Evolutionary conservation across 2,329 filamentous ascomycete genomes (phyloP).

Genomic region (Diplocarpon rosae): DNA sequence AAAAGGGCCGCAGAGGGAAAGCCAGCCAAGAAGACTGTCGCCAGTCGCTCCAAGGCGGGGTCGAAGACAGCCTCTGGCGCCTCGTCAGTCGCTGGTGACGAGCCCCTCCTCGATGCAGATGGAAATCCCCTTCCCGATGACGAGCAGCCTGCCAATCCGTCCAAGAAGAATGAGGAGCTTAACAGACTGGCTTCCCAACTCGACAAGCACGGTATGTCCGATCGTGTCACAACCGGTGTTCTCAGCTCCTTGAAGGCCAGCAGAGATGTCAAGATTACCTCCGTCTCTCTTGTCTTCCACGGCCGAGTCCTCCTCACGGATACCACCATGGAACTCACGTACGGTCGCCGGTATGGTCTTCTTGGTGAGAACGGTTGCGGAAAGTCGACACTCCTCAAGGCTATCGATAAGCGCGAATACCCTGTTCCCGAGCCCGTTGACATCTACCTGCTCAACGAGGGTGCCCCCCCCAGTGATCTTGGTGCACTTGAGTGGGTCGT

Average conservation of each 20-base stretch:
- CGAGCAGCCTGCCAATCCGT: slow-evolving; percentile 58
- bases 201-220: slow-evolving; percentile 91
- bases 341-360: slow-evolving; percentile 80
- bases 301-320: slow-evolving; percentile 93
- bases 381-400: slow-evolving; percentile 95
- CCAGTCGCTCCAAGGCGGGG: slow-evolving; percentile 52
- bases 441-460: slow-evolving; percentile 96
- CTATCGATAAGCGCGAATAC: slow-evolving; percentile 86
- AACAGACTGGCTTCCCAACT: slow-evolving; percentile 85
- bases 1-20: slow-evolving; percentile 64
- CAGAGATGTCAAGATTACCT: slow-evolving; percentile 81
- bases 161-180: slow-evolving; percentile 66
- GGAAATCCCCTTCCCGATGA: slow-evolving; percentile 40
- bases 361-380: slow-evolving; percentile 98
- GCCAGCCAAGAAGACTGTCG: slow-evolving; percentile 65
- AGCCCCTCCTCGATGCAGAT: slow-evolving; percentile 52
- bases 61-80: slow-evolving; percentile 55
- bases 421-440: slow-evolving; percentile 94
- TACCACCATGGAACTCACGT: slow-evolving; percentile 74
- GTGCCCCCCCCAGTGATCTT: slow-evolving; percentile 76
- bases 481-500: slow-evolving; percentile 98
- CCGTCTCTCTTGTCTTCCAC: slow-evolving; percentile 90
- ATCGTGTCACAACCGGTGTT: slow-evolving; percentile 96
- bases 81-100: slow-evolving; percentile 61
- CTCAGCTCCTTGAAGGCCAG: slow-evolving; percentile 73